Conservation (phyloP, 192 early-diverging fungal genomes). For the Entomortierella beljakovae region DNA sequence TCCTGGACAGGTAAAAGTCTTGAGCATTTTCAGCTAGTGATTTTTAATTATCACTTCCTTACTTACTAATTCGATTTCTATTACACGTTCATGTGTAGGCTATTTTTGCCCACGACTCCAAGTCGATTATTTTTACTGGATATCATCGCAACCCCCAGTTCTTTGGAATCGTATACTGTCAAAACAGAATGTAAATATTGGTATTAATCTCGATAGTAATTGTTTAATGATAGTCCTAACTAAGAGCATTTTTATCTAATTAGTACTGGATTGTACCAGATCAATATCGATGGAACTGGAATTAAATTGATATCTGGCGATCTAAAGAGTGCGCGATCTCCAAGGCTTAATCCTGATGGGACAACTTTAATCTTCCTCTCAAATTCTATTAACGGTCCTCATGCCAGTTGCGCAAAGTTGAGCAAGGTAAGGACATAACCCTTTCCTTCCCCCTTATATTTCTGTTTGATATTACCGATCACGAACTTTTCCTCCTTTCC, state of each 20-base stretch:
- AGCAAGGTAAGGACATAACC: conserved; percentile 29
- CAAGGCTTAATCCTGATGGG: conserved; percentile 67
- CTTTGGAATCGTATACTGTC: conserved; percentile 74
- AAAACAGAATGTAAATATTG: conserved; percentile 67
- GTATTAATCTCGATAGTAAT: too few species aligned
- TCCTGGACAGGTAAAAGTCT: conserved; percentile 47
- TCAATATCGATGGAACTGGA: conserved; percentile 57
- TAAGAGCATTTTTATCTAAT: not conserved
- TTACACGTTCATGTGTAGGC: conserved; percentile 46
- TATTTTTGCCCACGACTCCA: conserved; percentile 60
- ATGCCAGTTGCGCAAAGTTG: conserved; percentile 69
- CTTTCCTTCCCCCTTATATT: too few species aligned
- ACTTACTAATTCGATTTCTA: too few species aligned
- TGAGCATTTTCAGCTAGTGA: too few species aligned
- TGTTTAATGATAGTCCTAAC: not conserved
- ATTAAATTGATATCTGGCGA: conserved; percentile 33
- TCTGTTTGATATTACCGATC: too few species aligned
- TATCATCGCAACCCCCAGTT: conserved; percentile 67
- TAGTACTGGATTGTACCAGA: conserved; percentile 65
- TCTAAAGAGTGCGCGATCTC: conserved; percentile 66
- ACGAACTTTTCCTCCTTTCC: not conserved
- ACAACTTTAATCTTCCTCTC: conserved; percentile 68
- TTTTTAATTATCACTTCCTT: too few species aligned
- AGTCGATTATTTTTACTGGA: conserved; percentile 73
- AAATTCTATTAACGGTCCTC: conserved; percentile 74